Percentiles rank a stretch among this genome's conserved stretches.
These are phyloP conservation scores for Sporisorium exsertum DNA, from an alignment of 1,284 basidiomycete species.

Conservation along the genomic window DNA sequence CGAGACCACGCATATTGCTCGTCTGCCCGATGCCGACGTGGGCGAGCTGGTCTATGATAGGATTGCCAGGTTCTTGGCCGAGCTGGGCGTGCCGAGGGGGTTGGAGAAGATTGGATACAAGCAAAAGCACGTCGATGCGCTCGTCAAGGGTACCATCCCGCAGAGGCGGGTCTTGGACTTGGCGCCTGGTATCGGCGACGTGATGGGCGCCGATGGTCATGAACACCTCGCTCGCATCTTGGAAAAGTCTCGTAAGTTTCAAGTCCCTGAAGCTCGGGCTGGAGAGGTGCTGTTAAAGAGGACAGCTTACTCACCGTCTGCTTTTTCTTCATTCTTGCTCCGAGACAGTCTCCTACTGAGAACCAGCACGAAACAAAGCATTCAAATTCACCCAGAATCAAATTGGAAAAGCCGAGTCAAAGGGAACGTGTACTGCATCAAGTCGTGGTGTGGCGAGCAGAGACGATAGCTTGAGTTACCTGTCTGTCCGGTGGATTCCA, in stretches of 20 bases:
- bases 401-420: too few species aligned
- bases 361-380: too few species aligned
- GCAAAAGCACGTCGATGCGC: constrained; percentile 68
- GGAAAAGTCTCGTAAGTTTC: constrained; percentile 51
- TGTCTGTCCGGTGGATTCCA: too few species aligned
- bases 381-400: too few species aligned
- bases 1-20: constrained; percentile 68
- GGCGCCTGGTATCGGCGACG: constrained; percentile 71
- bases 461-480: too few species aligned
- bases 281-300: not conserved
- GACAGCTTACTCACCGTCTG: not conserved
- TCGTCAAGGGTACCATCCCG: constrained; percentile 88
- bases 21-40: constrained; percentile 83
- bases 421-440: too few species aligned
- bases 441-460: too few species aligned
- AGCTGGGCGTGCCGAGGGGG: constrained; percentile 87
- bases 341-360: not conserved
- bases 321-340: not conserved
- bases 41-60: constrained; percentile 86
- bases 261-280: too few species aligned
- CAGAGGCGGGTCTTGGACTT: constrained; percentile 82
- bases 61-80: constrained; percentile 89
- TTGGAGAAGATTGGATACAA: constrained; percentile 86
- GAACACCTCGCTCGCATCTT: constrained; percentile 62
- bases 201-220: constrained; percentile 74